Percentiles rank a stretch among this genome's conserved stretches.
These are phyloP conservation scores for Psilocybe cubensis DNA, from an alignment of 768 basidiomycete species.

Conservation along the genomic window DNA sequence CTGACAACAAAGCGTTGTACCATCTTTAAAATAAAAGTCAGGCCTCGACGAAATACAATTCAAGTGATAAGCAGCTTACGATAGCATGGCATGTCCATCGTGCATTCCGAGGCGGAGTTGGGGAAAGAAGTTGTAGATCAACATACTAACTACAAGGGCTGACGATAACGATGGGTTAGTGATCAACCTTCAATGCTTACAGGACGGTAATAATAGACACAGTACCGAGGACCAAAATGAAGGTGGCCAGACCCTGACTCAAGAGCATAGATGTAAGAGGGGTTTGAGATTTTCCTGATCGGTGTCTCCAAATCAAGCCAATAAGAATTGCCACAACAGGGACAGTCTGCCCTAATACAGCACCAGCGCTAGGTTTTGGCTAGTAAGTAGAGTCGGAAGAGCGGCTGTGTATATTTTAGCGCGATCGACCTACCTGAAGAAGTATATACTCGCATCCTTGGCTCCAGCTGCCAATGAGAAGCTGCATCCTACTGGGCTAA, in stretches of 20 bases:
- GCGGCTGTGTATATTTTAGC: not conserved
- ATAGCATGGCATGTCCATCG: too few relatives aligned
- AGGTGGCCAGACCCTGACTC: slow-evolving; percentile 6
- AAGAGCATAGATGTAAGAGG: slow-evolving; percentile 11
- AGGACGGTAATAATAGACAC: too few relatives aligned
- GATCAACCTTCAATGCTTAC: too few relatives aligned
- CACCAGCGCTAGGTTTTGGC: not conserved
- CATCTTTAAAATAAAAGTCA: too few relatives aligned
- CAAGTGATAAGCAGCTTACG: too few relatives aligned
- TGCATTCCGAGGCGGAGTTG: too few relatives aligned
- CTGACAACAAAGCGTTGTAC: too few relatives aligned
- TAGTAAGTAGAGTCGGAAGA: not conserved
- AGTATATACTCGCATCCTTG: not conserved
- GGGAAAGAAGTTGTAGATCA: too few relatives aligned
- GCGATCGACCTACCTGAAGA: slow-evolving; percentile 10
- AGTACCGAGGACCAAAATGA: slow-evolving; percentile 8
- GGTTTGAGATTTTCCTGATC: slow-evolving; percentile 6
- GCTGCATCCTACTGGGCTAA: not conserved
- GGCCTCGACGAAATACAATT: too few relatives aligned
- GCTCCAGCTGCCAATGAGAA: not conserved
- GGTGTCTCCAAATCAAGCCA: not conserved
- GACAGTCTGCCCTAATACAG: not conserved
- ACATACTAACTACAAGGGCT: slow-evolving; percentile 14
- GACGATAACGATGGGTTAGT: too few relatives aligned
- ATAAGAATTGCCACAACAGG: slow-evolving; percentile 1